phyloP scores from a whole-genome alignment of 495 filamentous ascomycete genomes.

The Xylaria palmicola region DNA sequence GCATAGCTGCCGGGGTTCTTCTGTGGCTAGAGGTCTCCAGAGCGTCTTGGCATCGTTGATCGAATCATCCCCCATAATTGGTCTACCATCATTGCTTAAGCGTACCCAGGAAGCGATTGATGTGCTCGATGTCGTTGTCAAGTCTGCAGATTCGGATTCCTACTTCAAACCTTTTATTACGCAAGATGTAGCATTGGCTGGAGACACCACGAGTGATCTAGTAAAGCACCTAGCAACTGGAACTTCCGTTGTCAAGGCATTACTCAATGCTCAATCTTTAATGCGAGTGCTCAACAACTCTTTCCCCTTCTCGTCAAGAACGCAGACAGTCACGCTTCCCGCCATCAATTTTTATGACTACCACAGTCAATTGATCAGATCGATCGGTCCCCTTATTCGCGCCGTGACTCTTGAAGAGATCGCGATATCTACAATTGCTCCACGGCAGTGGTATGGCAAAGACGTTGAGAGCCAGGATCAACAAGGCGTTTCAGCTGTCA shows the following conservation, averaged over 20 bases:
- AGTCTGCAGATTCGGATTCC: conserved; percentile 31
- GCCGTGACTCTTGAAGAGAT: conserved; percentile 83
- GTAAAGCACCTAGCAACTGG: conserved; percentile 53
- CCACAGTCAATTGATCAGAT: conserved; percentile 65
- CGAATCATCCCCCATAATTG: conserved; percentile 78
- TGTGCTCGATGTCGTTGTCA: conserved; percentile 62
- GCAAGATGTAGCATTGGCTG: conserved; percentile 24
- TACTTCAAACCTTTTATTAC: conserved; percentile 63
- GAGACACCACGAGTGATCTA: conserved; percentile 32
- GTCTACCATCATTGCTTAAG: conserved; percentile 75
- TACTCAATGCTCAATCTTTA: conserved; percentile 72
- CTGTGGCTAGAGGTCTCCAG: conserved; percentile 63
- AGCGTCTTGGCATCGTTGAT: conserved; percentile 76
- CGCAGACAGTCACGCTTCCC: conserved; percentile 50
- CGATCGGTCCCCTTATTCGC: conserved; percentile 72
- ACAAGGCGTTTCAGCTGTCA: conserved; percentile 9
- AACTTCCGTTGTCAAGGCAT: conserved; percentile 70
- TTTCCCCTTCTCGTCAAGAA: conserved; percentile 62
- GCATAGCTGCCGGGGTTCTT: conserved; percentile 67
- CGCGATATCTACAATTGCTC: conserved; percentile 51
- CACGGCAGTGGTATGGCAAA: conserved; percentile 41
- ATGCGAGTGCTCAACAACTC: conserved; percentile 69
- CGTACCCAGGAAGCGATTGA: conserved; percentile 68
- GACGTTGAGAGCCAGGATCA: conserved; percentile 18
- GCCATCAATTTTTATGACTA: conserved; percentile 79